Conservation (phyloP, 2,329 filamentous ascomycete genomes). For the Emmonsiellopsis sp. region DNA sequence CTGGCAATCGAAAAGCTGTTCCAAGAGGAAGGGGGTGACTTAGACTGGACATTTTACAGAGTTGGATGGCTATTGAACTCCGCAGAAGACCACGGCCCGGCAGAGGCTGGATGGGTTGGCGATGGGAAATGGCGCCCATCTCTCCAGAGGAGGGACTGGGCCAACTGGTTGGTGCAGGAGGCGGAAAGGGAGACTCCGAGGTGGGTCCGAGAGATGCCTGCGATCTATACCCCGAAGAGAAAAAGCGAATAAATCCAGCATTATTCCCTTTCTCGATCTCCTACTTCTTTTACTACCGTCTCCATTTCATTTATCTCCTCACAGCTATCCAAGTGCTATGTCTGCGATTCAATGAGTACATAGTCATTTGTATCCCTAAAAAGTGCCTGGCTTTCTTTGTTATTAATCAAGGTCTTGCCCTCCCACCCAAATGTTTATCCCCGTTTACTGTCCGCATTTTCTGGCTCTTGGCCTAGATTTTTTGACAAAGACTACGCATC, state of each 20-base stretch:
- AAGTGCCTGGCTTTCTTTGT: no score
- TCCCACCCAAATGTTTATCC: no score
- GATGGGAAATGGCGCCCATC: conserved; percentile 8
- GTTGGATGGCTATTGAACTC: conserved; percentile 9
- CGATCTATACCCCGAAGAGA: conserved; percentile 8
- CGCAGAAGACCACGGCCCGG: conserved; percentile 5
- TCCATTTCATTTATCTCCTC: no score
- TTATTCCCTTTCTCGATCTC: no score
- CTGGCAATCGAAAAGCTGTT: conserved; percentile 10
- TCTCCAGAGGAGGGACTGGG: conserved; percentile 11
- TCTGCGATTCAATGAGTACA: no score
- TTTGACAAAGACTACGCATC: no score
- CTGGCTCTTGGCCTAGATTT: no score
- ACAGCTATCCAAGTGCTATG: no score
- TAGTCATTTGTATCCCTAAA: no score
- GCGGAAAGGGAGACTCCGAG: conserved; percentile 9
- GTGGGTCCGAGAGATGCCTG: conserved; percentile 13
- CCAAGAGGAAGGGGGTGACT: conserved; percentile 7
- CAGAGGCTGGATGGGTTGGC: conserved; percentile 12
- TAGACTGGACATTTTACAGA: conserved; percentile 12
- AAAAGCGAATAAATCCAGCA: neutral
- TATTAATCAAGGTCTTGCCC: no score
- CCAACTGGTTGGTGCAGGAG: conserved; percentile 13
- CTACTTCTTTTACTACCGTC: no score
- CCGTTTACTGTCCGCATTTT: no score